Evolutionary conservation across 2,329 filamentous ascomycete genomes (phyloP), one percentile per base, ranked within the genome.

Genomic region (Hortaea sp.): DNA sequence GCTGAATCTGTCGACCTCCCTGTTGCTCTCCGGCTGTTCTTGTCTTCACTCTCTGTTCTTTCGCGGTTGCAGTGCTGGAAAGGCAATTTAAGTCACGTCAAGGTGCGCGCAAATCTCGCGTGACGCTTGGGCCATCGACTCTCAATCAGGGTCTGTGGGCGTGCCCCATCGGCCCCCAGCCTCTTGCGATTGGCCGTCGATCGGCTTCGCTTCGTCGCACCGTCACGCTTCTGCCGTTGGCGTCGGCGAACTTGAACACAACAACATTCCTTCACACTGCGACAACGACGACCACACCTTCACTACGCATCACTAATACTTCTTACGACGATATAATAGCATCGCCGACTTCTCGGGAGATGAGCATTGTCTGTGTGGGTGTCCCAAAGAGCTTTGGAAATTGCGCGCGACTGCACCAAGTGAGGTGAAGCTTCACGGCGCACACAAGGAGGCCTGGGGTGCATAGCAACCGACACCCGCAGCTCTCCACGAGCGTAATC

Each of bases 401-500:
- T 39, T 39, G 37, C 13, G 37, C 37, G 32, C 37, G 13, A 7
- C 7, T 39, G 10, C 10, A 27, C 2, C 10, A 39, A 39, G 37
- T 20, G 37, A 39, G 37, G 37, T 39, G 37, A 39, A 13, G 37
- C 37, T 10, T 39, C 10, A 39, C 37, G 37, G 10, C 3, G 37
- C 10, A 39, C 37, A 39, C 47, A 49, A 46, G 47, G 47, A 43
- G 43, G 20, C n/a, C 35, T 9, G n/a, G 27, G 35, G 39, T 45
- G 47, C 47, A 49, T 49, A 49, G 47, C 47, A 49, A 49, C 43
- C 31, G 43, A 20, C 43, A n/a, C 20, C 35, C 29, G 41, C 47
- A 47, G 35, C 11, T 10, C 30, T 41, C 12, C 29, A 40, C 42
- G 42, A 46, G 39, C 43, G 43, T 43, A 49, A 45, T 40, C 43